Conservation (phyloP, 306 rosid species). For the Acacia melanoxylon region DNA sequence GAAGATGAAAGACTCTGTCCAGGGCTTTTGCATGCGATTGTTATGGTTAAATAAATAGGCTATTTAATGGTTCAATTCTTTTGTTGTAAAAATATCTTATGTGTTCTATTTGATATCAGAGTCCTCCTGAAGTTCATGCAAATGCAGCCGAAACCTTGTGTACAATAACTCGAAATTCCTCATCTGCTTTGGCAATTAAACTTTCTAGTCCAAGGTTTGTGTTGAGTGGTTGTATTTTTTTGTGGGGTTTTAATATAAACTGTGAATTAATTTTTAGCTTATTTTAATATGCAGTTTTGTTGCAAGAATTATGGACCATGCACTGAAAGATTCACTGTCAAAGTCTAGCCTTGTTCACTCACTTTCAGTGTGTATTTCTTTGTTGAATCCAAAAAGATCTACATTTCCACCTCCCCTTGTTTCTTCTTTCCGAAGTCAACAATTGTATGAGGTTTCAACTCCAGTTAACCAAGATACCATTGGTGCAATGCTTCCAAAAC, state of each 20-base stretch:
- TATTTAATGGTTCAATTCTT: constrained; percentile 16
- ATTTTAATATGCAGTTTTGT: constrained; percentile 67
- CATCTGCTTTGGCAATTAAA: constrained; percentile 81
- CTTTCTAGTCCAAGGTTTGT: constrained; percentile 95
- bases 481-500: constrained; percentile 89
- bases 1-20: not conserved
- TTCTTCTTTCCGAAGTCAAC: constrained; percentile 84
- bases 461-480: constrained; percentile 82
- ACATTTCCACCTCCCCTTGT: constrained; percentile 65
- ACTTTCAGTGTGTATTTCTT: constrained; percentile 87
- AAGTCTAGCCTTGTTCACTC: constrained; percentile 88
- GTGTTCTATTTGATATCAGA: constrained; percentile 47
- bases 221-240: not conserved
- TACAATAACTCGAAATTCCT: constrained; percentile 78
- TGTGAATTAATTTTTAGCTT: constrained; percentile 15
- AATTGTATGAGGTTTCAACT: constrained; percentile 74
- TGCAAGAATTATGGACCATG: constrained; percentile 76
- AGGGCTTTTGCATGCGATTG: not conserved
- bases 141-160: constrained; percentile 93
- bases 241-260: not conserved
- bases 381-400: constrained; percentile 92
- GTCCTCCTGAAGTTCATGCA: constrained; percentile 93
- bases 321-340: constrained; percentile 78
- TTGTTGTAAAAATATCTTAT: constrained; percentile 13
- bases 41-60: constrained; percentile 7